Conservation (phyloP, 306 rosid genomes). For the Heteromeles arbutifolia region DNA sequence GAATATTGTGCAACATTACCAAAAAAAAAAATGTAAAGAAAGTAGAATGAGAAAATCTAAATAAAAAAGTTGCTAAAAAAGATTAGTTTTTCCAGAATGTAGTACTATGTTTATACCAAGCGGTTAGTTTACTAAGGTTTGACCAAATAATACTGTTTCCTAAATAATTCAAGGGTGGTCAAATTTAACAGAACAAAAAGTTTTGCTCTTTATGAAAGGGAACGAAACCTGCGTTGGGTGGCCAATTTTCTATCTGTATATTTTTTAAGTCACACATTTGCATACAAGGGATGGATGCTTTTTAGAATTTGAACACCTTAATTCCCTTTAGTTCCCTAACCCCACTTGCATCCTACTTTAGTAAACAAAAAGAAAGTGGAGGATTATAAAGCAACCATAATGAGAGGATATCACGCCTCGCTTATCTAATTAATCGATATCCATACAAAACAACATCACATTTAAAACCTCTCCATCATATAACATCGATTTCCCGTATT, state of each 20-base stretch:
- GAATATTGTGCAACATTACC: too few species aligned
- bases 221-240: background rate
- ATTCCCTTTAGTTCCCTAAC: background rate
- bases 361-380: background rate
- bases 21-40: too few species aligned
- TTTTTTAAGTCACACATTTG: background rate
- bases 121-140: too few species aligned
- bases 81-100: too few species aligned
- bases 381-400: conserved; percentile 2
- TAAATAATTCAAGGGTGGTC: background rate
- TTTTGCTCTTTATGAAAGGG: background rate
- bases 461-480: background rate
- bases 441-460: background rate
- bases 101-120: too few species aligned
- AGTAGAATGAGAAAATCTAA: too few species aligned
- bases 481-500: background rate
- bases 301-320: background rate
- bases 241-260: background rate
- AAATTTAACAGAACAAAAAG: background rate
- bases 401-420: background rate
- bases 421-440: background rate
- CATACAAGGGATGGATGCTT: background rate
- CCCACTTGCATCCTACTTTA: conserved; percentile 11
- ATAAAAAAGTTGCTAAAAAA: too few species aligned
- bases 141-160: too few species aligned